Evolutionary conservation across 2,329 filamentous ascomycete species (phyloP).

Genomic region (Xylariaceae sp.): DNA sequence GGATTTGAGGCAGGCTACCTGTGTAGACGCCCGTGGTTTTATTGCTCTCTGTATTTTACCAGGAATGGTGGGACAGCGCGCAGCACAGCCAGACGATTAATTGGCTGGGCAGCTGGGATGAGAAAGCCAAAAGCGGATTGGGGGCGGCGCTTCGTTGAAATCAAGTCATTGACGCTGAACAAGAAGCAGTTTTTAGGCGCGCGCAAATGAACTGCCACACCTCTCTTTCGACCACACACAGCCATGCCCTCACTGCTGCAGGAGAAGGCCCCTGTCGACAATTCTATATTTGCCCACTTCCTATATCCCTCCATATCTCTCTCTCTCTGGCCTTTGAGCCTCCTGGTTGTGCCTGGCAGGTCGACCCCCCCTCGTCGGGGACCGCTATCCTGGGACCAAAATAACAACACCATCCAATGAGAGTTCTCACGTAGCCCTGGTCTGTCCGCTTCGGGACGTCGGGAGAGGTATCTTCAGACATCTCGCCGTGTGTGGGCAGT

Average conservation of each 20-base stretch:
- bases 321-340: constrained; percentile 6
- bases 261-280: background rate
- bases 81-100: background rate
- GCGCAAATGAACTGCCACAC: constrained; percentile 3
- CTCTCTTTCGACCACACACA: background rate
- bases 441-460: constrained; percentile 4
- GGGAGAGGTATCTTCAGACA: constrained; percentile 2
- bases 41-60: too few relatives aligned
- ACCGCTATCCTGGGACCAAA: constrained; percentile 10
- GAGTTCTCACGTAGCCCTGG: constrained; percentile 1
- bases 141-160: too few relatives aligned
- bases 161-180: constrained; percentile 1
- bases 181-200: constrained; percentile 2
- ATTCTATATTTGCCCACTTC: constrained; percentile 1
- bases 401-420: constrained; percentile 19
- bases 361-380: constrained; percentile 7
- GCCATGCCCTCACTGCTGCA: background rate
- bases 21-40: too few relatives aligned
- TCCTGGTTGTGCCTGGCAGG: background rate
- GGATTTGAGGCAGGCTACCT: too few relatives aligned
- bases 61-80: constrained; percentile 1
- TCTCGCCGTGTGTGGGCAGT: background rate
- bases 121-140: background rate
- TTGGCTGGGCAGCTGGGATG: background rate
- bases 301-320: constrained; percentile 6